Evolutionary conservation across 176 grass and related monocot genomes (phyloP).

Genomic region (Musa beccarii): DNA sequence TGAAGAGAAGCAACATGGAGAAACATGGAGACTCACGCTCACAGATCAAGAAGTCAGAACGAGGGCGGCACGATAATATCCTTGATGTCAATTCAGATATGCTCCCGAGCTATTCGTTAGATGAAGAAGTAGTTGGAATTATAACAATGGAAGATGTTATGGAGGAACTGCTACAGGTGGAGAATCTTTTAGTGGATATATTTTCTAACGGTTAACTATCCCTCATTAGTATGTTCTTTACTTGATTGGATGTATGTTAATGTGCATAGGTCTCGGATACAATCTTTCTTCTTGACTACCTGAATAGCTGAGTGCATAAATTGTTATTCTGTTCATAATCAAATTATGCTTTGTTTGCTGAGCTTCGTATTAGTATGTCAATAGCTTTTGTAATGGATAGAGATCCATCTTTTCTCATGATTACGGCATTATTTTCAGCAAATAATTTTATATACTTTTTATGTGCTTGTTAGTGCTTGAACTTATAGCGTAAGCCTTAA

Average conservation of each 20-base stretch:
- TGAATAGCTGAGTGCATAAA: not conserved
- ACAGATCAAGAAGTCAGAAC: conserved; percentile 52
- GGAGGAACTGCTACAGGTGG: conserved; percentile 88
- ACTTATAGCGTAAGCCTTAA: too few species aligned
- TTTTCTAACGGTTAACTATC: conserved; percentile 3
- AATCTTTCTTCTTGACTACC: not conserved
- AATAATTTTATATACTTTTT: too few species aligned
- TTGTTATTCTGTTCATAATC: not conserved
- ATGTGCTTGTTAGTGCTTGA: too few species aligned
- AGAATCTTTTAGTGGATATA: conserved; percentile 22
- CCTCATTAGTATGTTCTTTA: not conserved
- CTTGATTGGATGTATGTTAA: not conserved
- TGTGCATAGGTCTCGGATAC: not conserved
- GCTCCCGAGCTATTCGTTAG: conserved; percentile 67
- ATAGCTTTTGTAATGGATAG: too few species aligned
- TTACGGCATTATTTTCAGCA: too few species aligned
- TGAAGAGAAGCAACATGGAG: conserved; percentile 50
- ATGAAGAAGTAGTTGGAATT: conserved; percentile 93
- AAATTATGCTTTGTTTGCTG: not conserved
- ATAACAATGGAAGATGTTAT: conserved; percentile 99
- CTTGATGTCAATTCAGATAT: conserved; percentile 85
- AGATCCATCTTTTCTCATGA: too few species aligned
- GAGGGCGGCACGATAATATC: conserved; percentile 55
- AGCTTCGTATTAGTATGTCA: too few species aligned
- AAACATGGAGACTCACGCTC: conserved; percentile 42